A percentile compares a stretch with the other conserved stretches of the same genome.
Evolutionary conservation across 2,329 filamentous ascomycete species (phyloP).

Genomic region (Pezicula radicicola): DNA sequence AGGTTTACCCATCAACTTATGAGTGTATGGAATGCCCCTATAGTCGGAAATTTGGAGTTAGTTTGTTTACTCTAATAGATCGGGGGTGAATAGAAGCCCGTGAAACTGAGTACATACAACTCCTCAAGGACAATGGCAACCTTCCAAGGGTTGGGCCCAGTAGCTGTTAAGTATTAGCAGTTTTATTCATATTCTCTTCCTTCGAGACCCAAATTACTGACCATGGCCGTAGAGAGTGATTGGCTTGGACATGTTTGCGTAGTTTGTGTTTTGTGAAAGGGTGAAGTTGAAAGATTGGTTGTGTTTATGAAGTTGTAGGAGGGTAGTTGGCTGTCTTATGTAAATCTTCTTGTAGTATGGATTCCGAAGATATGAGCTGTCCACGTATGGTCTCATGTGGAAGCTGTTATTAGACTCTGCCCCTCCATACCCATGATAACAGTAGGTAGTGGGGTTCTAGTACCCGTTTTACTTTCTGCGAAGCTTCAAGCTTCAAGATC

Average conservation of each 20-base stretch:
- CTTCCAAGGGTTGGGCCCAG: constrained; percentile 25
- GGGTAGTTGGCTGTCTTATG: neutral
- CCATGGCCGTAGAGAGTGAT: constrained; percentile 3
- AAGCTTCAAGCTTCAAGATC: too few species aligned
- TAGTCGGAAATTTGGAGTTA: too few species aligned
- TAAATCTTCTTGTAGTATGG: neutral
- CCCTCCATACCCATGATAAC: too few species aligned
- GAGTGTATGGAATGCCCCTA: constrained; percentile 29
- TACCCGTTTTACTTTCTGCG: too few species aligned
- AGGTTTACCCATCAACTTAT: constrained; percentile 2
- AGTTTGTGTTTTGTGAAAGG: neutral
- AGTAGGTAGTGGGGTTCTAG: too few species aligned
- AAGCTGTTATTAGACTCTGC: too few species aligned
- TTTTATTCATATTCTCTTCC: too few species aligned
- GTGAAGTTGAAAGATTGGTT: neutral
- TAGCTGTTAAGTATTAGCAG: neutral
- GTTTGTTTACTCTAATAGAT: too few species aligned
- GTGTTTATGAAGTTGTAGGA: neutral
- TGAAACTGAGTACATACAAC: constrained; percentile 19
- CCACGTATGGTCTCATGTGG: too few species aligned
- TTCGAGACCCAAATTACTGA: neutral
- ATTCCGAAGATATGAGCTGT: too few species aligned
- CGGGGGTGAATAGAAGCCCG: too few species aligned
- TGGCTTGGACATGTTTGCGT: constrained; percentile 1
- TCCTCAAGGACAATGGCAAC: constrained; percentile 40